Evolutionary conservation across 106 monocot genomes (phyloP).

Genomic region (Phalaenopsis aphrodite): DNA sequence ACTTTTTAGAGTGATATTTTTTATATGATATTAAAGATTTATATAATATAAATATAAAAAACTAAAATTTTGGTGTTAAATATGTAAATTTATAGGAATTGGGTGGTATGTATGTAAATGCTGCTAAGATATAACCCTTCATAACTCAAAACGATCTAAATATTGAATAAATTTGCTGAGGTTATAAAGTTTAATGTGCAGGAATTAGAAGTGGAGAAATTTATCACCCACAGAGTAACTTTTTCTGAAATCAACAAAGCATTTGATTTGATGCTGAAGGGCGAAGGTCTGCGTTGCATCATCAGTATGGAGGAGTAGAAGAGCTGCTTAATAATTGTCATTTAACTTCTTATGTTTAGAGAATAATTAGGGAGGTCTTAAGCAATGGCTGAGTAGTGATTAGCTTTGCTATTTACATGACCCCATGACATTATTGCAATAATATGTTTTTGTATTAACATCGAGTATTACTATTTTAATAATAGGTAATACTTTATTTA

Average conservation of each 20-base stretch:
- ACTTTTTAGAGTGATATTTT: no score
- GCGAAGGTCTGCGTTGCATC: conserved; percentile 43
- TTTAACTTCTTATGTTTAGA: background rate
- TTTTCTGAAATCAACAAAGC: conserved; percentile 56
- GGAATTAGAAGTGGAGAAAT: conserved; percentile 53
- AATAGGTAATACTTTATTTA: no score
- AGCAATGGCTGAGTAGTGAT: background rate
- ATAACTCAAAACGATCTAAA: no score
- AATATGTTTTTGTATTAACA: no score
- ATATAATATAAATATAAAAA: no score
- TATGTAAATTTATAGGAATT: no score
- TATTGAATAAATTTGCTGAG: no score
- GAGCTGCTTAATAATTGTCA: background rate
- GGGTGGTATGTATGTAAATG: no score
- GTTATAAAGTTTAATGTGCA: conserved; percentile 1
- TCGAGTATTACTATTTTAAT: no score
- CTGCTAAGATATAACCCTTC: no score
- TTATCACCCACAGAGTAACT: conserved; percentile 35
- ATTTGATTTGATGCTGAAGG: conserved; percentile 37
- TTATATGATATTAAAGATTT: no score
- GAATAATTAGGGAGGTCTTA: background rate
- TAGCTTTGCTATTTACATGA: background rate
- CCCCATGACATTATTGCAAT: background rate
- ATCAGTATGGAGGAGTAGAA: conserved; percentile 26
- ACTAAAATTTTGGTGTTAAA: no score